Percentiles rank a stretch among this genome's conserved stretches.
phyloP scores from a whole-genome alignment of 2,329 filamentous ascomycete species.

The Xylaria hypoxylon region DNA sequence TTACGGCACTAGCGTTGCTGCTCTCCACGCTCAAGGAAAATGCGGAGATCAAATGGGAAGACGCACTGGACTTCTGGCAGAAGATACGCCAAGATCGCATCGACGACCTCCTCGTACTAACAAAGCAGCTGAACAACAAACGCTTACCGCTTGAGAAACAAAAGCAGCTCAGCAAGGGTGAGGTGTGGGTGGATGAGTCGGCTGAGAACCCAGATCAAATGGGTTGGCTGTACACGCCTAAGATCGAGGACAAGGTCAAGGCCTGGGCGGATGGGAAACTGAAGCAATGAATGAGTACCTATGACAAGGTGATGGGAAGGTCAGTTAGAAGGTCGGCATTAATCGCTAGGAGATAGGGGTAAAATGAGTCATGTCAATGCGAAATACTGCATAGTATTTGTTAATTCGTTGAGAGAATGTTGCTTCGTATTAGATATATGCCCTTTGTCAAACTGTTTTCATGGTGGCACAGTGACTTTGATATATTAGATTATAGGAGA shows the following conservation, averaged over 20 bases:
- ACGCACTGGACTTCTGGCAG: constrained; percentile 44
- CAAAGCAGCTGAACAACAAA: constrained; percentile 42
- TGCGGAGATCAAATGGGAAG: constrained; percentile 30
- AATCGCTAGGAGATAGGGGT: too few relatives aligned
- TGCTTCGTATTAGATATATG: too few relatives aligned
- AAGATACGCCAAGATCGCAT: constrained; percentile 43
- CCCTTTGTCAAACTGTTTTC: too few relatives aligned
- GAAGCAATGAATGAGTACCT: too few relatives aligned
- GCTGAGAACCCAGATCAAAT: constrained; percentile 42
- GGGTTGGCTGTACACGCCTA: constrained; percentile 42
- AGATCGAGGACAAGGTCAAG: constrained; percentile 37
- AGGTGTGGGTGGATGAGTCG: constrained; percentile 42
- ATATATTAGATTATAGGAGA: too few relatives aligned
- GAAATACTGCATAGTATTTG: too few relatives aligned
- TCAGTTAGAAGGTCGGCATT: too few relatives aligned
- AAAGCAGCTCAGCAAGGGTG: constrained; percentile 35
- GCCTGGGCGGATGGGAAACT: too few relatives aligned
- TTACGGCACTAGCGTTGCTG: constrained; percentile 38
- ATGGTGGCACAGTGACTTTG: too few relatives aligned
- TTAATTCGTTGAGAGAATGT: too few relatives aligned
- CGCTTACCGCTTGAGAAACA: constrained; percentile 45
- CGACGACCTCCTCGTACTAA: constrained; percentile 40
- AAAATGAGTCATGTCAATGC: too few relatives aligned
- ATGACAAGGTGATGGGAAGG: too few relatives aligned
- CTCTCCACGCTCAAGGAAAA: constrained; percentile 28